Conservation (phyloP, 208 protist genomes). For the Leishmania aethiopica region DNA sequence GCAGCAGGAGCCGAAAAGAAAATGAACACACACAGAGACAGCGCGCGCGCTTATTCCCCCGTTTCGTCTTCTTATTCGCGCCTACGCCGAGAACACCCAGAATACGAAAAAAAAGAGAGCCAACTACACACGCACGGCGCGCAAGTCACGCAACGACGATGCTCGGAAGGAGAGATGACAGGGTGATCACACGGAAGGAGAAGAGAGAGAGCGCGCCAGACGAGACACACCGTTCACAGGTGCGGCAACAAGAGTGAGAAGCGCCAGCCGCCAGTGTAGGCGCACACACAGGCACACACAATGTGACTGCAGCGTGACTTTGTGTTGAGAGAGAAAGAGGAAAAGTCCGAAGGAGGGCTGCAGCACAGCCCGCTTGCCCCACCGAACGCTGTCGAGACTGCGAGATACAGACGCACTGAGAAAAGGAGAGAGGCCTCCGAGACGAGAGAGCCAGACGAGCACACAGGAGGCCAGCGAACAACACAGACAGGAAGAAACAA, state of each 20-base stretch:
- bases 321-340: background rate
- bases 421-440: background rate
- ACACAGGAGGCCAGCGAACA: background rate
- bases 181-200: background rate
- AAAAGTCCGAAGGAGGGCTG: background rate
- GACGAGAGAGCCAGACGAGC: background rate
- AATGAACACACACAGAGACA: background rate
- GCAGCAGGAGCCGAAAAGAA: background rate
- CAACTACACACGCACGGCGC: background rate
- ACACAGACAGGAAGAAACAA: background rate
- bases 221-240: background rate
- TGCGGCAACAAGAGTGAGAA: background rate
- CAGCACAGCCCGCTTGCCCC: background rate
- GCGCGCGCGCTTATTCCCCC: no score
- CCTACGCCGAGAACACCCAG: background rate
- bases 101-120: background rate
- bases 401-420: background rate
- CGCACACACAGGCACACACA: background rate
- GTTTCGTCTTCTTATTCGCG: background rate
- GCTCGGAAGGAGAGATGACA: conserved; percentile 3
- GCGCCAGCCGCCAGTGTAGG: background rate
- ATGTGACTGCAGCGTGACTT: background rate
- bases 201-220: background rate
- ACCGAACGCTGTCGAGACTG: background rate
- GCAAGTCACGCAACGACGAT: background rate